Evolutionary conservation across 2,329 filamentous ascomycete species (phyloP).

Genomic region (Helminthosporium solani): DNA sequence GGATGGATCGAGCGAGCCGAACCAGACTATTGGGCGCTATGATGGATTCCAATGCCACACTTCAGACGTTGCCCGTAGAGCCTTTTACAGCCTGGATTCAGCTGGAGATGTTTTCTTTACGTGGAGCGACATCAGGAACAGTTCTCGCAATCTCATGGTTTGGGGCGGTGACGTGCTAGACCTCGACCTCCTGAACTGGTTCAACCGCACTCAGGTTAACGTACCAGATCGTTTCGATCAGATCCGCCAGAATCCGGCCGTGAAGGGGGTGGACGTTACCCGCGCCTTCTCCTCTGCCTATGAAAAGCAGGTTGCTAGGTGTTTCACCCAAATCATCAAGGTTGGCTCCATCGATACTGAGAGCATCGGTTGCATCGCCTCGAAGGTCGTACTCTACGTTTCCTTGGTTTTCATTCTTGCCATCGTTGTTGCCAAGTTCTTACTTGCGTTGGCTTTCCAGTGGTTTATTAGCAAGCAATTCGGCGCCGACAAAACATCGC

Average conservation of each 20-base stretch:
- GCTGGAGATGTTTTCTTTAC: conserved; percentile 92
- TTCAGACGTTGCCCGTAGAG: conserved; percentile 62
- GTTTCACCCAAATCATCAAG: conserved; percentile 90
- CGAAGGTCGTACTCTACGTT: conserved; percentile 93
- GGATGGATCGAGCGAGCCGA: conserved; percentile 79
- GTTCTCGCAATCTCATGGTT: conserved; percentile 83
- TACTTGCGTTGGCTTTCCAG: conserved; percentile 87
- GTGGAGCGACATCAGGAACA: conserved; percentile 91
- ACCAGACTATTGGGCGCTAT: conserved; percentile 73
- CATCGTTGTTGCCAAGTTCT: conserved; percentile 82
- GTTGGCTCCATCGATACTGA: conserved; percentile 95
- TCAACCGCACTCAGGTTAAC: conserved; percentile 76
- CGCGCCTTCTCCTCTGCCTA: conserved; percentile 75
- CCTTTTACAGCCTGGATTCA: conserved; percentile 71
- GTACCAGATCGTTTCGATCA: conserved; percentile 78
- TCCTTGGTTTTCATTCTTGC: conserved; percentile 88
- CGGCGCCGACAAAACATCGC: conserved; percentile 80
- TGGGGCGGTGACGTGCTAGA: conserved; percentile 95
- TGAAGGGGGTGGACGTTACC: conserved; percentile 86
- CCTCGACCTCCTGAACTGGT: conserved; percentile 83
- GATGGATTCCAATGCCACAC: conserved; percentile 90
- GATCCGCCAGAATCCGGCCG: conserved; percentile 67
- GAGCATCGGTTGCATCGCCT: conserved; percentile 95
- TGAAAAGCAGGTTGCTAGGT: conserved; percentile 82
- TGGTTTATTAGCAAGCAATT: conserved; percentile 93